These are phyloP conservation scores for Fusarium decemcellulare DNA, from an alignment of 2,329 filamentous ascomycete species.

Conservation along the genomic window DNA sequence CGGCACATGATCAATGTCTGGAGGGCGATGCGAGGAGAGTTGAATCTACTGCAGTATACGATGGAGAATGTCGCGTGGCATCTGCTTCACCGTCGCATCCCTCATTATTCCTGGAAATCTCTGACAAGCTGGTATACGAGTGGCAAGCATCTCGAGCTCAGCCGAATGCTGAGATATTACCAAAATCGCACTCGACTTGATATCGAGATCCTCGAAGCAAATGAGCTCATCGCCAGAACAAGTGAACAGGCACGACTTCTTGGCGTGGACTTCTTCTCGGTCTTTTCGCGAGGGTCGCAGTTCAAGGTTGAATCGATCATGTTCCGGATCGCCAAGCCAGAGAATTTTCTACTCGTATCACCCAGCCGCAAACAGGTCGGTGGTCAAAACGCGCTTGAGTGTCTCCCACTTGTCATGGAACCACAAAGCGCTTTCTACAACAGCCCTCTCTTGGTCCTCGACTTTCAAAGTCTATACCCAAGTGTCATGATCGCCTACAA, in stretches of 20 bases:
- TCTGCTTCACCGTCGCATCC: conserved; percentile 87
- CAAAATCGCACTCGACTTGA: conserved; percentile 82
- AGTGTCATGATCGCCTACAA: conserved; percentile 99
- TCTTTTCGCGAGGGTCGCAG: conserved; percentile 94
- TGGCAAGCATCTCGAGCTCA: conserved; percentile 76
- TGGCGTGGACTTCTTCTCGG: conserved; percentile 96
- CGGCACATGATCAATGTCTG: conserved; percentile 98
- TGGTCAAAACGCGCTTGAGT: conserved; percentile 93
- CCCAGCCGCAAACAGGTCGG: conserved; percentile 94
- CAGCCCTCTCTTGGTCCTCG: conserved; percentile 89
- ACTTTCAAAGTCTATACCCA: conserved; percentile 96
- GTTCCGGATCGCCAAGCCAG: conserved; percentile 98
- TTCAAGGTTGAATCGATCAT: conserved; percentile 99
- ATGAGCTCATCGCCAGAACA: conserved; percentile 89
- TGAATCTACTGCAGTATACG: conserved; percentile 93
- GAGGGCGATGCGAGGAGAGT: conserved; percentile 93
- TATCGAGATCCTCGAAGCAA: conserved; percentile 90
- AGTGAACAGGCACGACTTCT: conserved; percentile 95
- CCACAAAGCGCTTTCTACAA: conserved; percentile 95
- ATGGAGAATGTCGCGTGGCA: conserved; percentile 98
- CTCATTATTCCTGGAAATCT: conserved; percentile 85
- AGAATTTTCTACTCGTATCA: conserved; percentile 92
- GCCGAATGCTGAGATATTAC: conserved; percentile 85
- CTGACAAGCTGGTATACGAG: conserved; percentile 88
- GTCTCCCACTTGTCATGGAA: conserved; percentile 96